phyloP scores from a whole-genome alignment of 345 rosid genomes.

The Heritiera fomes region DNA sequence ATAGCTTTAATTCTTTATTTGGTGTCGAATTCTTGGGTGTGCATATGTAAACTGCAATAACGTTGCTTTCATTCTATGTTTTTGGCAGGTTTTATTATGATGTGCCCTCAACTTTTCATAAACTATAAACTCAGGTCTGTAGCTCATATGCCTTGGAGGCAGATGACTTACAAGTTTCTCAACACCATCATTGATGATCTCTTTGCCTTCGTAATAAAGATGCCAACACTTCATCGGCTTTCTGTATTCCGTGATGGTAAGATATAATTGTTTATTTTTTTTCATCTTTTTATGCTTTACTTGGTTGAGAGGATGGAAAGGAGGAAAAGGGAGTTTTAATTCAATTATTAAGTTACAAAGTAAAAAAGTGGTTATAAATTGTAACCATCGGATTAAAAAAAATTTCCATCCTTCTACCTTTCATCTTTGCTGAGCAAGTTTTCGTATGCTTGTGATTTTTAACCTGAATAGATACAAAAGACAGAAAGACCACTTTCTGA shows the following conservation, averaged over 20 bases:
- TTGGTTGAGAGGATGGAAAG: neutral
- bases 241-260: conserved; percentile 97
- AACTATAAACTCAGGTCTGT: conserved; percentile 94
- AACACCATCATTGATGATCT: conserved; percentile 99
- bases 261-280: conserved; percentile 15
- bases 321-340: neutral
- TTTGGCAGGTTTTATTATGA: conserved; percentile 89
- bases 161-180: conserved; percentile 99
- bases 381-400: too few relatives aligned
- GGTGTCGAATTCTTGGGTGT: neutral
- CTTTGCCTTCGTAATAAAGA: conserved; percentile 97
- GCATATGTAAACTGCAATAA: neutral
- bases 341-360: neutral
- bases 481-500: neutral
- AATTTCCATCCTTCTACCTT: neutral
- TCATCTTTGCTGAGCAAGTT: neutral
- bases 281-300: neutral
- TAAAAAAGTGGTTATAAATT: too few relatives aligned
- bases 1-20: neutral
- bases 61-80: neutral
- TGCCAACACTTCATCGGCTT: conserved; percentile 91
- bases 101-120: conserved; percentile 98
- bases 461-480: neutral
- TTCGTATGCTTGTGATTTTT: neutral
- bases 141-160: conserved; percentile 99